Evolutionary conservation across 23 red algal genomes (phyloP).

Genomic region (Gracilaria caudata): DNA sequence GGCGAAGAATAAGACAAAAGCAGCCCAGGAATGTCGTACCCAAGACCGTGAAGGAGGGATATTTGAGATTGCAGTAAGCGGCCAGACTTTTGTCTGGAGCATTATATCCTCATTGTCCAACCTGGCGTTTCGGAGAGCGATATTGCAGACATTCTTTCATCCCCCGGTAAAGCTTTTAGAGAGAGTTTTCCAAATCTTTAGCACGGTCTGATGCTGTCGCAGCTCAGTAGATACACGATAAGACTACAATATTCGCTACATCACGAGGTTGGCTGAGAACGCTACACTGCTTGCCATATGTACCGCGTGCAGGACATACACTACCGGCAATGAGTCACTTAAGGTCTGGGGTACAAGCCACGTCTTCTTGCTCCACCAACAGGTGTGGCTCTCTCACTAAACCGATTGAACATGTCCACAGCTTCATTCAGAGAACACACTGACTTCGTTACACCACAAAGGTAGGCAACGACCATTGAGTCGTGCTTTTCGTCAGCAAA

Average conservation of each 20-base stretch:
- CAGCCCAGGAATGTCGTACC: neutral
- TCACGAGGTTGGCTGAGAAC: too few species aligned
- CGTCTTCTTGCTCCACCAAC: constrained; percentile 23
- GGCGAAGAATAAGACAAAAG: neutral
- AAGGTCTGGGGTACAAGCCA: neutral
- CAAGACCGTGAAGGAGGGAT: too few species aligned
- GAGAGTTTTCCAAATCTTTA: too few species aligned
- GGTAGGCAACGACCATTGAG: constrained; percentile 55
- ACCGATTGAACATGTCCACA: constrained; percentile 67
- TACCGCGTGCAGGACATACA: neutral
- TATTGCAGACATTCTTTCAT: too few species aligned
- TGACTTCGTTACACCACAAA: constrained; percentile 63
- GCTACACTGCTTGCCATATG: neutral
- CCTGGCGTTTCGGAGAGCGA: too few species aligned
- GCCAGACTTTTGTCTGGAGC: too few species aligned
- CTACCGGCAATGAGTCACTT: neutral
- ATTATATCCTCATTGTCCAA: too few species aligned
- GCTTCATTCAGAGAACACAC: constrained; percentile 64
- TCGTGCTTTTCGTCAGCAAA: constrained; percentile 66
- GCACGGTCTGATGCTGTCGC: too few species aligned
- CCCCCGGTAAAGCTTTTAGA: too few species aligned
- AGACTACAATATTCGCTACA: too few species aligned
- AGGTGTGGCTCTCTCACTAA: constrained; percentile 18
- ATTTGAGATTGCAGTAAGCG: neutral
- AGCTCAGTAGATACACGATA: too few species aligned